Conservation (phyloP, 2,329 filamentous ascomycete genomes). For the Fusarium sterilihyphosum region DNA sequence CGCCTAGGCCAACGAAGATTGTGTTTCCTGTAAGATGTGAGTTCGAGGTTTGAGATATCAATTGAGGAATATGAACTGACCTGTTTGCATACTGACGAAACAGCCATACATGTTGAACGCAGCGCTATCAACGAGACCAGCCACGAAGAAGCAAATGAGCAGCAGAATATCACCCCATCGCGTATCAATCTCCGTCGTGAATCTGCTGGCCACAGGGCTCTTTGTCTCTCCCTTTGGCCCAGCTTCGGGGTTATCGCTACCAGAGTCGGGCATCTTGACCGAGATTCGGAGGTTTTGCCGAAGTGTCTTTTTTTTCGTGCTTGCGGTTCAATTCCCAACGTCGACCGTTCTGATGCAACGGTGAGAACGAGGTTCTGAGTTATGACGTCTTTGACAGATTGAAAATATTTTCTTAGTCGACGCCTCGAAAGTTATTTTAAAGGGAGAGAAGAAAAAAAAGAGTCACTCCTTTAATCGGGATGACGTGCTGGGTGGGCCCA, state of each 20-base stretch:
- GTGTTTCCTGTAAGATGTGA: constrained; percentile 37
- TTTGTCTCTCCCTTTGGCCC: constrained; percentile 10
- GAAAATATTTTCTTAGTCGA: not conserved
- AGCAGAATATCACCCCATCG: constrained; percentile 40
- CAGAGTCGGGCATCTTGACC: constrained; percentile 24
- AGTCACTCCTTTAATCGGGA: constrained; percentile 15
- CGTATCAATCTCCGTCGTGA: constrained; percentile 32
- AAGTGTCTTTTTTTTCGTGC: not conserved
- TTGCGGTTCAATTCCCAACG: not conserved
- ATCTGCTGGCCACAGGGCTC: constrained; percentile 12
- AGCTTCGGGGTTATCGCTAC: constrained; percentile 29
- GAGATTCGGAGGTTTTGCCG: not conserved
- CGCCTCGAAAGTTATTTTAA: not conserved
- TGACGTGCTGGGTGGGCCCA: constrained; percentile 24
- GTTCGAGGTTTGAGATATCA: not conserved
- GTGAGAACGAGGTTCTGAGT: not conserved
- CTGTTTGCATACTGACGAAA: constrained; percentile 45
- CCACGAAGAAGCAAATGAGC: constrained; percentile 40
- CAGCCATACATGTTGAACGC: constrained; percentile 45
- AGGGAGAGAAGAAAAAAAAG: not conserved
- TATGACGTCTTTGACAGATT: not conserved
- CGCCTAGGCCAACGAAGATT: constrained; percentile 42
- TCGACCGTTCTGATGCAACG: not conserved
- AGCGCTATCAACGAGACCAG: constrained; percentile 42
- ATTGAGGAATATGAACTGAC: constrained; percentile 9